phyloP scores from a whole-genome alignment of 2,329 filamentous ascomycete species.

The Lojkania enalia region DNA sequence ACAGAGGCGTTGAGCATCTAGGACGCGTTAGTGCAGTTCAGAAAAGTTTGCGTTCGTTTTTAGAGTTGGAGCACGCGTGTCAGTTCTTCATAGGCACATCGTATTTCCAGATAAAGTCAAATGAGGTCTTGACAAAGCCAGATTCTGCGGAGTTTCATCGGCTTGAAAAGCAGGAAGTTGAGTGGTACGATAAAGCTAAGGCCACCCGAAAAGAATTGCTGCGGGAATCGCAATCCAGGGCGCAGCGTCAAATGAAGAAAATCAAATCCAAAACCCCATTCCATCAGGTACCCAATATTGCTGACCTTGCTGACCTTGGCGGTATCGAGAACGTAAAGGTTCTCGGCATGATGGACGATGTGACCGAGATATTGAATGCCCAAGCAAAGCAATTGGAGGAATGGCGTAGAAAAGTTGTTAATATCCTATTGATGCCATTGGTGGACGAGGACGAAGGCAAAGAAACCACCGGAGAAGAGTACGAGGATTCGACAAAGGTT shows the following conservation, averaged over 20 bases:
- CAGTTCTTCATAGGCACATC: conserved; percentile 84
- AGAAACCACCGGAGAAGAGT: conserved; percentile 86
- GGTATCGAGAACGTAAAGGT: conserved; percentile 75
- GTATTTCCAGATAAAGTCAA: conserved; percentile 79
- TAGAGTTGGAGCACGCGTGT: conserved; percentile 81
- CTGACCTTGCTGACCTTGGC: conserved; percentile 61
- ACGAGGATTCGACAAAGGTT: conserved; percentile 80
- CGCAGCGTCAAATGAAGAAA: conserved; percentile 66
- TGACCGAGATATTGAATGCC: conserved; percentile 68
- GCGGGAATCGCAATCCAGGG: conserved; percentile 59
- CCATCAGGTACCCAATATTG: conserved; percentile 38
- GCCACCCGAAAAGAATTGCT: conserved; percentile 76
- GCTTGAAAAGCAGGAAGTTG: conserved; percentile 71
- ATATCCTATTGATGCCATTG: conserved; percentile 72
- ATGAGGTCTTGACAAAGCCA: conserved; percentile 64
- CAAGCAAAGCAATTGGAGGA: conserved; percentile 72
- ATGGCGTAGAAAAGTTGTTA: conserved; percentile 74
- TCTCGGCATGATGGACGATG: conserved; percentile 65
- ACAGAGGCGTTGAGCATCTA: conserved; percentile 42
- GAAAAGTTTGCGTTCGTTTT: conserved; percentile 68
- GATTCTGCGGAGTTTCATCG: conserved; percentile 68
- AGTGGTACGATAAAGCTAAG: conserved; percentile 79
- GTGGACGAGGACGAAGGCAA: conserved; percentile 76
- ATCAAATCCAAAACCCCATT: conserved; percentile 33
- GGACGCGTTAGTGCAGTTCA: conserved; percentile 61